A percentile compares a stretch with the other conserved stretches of the same genome.
Evolutionary conservation across 208 protist genomes (phyloP).

Genomic region (Phytomonas francai): DNA sequence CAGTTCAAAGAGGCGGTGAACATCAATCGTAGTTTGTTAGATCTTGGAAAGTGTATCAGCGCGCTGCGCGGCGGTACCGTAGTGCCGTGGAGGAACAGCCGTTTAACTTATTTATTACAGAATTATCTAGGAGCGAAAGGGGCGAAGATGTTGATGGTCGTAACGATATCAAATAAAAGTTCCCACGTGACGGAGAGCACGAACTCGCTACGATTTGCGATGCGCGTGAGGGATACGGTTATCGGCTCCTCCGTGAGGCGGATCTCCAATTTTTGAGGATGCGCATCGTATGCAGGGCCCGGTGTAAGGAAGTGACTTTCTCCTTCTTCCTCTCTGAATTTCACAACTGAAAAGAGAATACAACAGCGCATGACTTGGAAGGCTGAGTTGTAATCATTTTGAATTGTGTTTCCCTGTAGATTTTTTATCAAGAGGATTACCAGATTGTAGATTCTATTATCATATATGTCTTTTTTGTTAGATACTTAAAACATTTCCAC

Average conservation of each 20-base stretch:
- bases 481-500: conserved; percentile 12
- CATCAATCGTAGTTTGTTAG: conserved; percentile 89
- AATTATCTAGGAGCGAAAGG: conserved; percentile 83
- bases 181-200: conserved; percentile 72
- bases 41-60: conserved; percentile 91
- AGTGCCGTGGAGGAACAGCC: conserved; percentile 88
- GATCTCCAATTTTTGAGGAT: conserved; percentile 42
- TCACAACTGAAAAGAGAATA: background rate
- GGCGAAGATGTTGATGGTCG: conserved; percentile 90
- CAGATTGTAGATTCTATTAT: background rate
- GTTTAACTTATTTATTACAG: conserved; percentile 89
- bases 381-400: background rate
- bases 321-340: conserved; percentile 2
- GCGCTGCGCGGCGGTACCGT: conserved; percentile 62
- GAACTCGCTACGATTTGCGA: conserved; percentile 91
- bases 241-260: conserved; percentile 78
- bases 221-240: conserved; percentile 79
- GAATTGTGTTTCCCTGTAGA: background rate
- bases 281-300: background rate
- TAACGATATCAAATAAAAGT: conserved; percentile 78
- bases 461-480: conserved; percentile 13
- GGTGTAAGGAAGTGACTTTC: background rate
- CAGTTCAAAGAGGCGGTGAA: conserved; percentile 88
- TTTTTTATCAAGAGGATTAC: background rate
- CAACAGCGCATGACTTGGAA: background rate